phyloP scores from a whole-genome alignment of 306 rosid genomes.

The Datisca glomerata region DNA sequence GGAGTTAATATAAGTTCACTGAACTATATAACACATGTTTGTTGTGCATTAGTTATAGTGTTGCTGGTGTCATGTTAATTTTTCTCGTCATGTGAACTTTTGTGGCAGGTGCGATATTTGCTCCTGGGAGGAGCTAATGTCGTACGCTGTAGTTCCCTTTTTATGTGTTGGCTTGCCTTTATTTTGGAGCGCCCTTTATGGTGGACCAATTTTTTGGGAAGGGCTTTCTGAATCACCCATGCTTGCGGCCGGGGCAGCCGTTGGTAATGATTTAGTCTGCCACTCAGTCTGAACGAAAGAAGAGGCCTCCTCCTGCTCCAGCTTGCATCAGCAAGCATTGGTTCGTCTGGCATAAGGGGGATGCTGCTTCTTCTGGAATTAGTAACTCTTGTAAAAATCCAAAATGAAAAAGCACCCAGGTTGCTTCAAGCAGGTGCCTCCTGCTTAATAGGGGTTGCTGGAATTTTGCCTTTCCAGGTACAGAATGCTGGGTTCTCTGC shows the following conservation, averaged over 20 bases:
- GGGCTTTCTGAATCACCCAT: constrained; percentile 98
- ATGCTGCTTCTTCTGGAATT: constrained; percentile 89
- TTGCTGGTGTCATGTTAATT: constrained; percentile 78
- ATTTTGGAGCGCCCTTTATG: constrained; percentile 89
- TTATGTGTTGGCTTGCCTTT: constrained; percentile 79
- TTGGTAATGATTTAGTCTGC: constrained; percentile 98
- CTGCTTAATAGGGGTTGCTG: constrained; percentile 38
- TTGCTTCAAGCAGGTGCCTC: constrained; percentile 15
- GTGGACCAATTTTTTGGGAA: constrained; percentile 85
- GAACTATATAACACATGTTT: constrained; percentile 32
- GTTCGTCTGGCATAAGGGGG: constrained; percentile 84
- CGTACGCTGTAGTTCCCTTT: constrained; percentile 99
- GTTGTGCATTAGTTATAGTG: constrained; percentile 45
- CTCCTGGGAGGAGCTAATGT: constrained; percentile 99
- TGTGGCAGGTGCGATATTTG: constrained; percentile 99
- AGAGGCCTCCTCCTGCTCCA: constrained; percentile 98
- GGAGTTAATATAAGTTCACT: constrained; percentile 26
- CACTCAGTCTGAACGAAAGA: constrained; percentile 88
- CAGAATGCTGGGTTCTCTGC: constrained; percentile 93
- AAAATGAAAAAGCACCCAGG: constrained; percentile 30
- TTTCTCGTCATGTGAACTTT: constrained; percentile 70
- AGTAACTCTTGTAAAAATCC: constrained; percentile 40
- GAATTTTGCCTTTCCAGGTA: constrained; percentile 83
- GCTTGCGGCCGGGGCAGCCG: constrained; percentile 92
- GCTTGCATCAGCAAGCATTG: constrained; percentile 93